Base-by-base conservation (phyloP, 768 basidiomycete species). In the Boletales sp. region DNA sequence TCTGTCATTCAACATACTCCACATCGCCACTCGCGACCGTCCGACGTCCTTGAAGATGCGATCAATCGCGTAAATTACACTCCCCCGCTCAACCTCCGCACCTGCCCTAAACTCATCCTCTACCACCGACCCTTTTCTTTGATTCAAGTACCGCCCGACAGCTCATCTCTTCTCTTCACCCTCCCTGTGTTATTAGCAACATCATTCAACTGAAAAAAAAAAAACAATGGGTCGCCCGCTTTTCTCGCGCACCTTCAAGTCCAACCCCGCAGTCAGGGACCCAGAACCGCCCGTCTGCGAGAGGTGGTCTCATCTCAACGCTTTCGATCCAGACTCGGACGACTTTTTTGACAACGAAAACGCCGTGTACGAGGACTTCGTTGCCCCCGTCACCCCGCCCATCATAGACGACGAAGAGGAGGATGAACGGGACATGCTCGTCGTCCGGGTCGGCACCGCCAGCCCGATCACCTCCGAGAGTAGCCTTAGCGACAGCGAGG, bases 261-360 rank as follows among this genome's bases (percentile, higher is more conserved):
- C 69, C 8, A 51, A 63, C 1, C 76, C 75, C 21, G 67, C 68
- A 40, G 70, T 79, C 42, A 72, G 72, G 45, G 76, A 80, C 50
- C 73, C 74, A 47, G 76, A 80, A 54, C 47, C 55, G 10, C 56
- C 58, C 18, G 51, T 40, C 15, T 82, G 72, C 73, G 73, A 80
- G 64, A 80, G 70, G 64, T 89, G 86, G 85, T 79, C 81, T 48
- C 67, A 73, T 53, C 74, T 73, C 67, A 85, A 86, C 62, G 73
- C 79, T 10, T 89, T 89, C 65, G 86, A 89, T 66, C 87, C 87
- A 6, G 87, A 89, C 66, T 82, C 85, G n/a, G 85, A 87, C 58
- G 86, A 86, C 55, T 87, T 87, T 62, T 84, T 85, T 61, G 71
- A 69, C 51, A 69, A 69, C 46, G 83, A 83, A 31, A 76, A 83